Base-by-base conservation (phyloP, 306 rosid species). In the Benincasa hispida region DNA sequence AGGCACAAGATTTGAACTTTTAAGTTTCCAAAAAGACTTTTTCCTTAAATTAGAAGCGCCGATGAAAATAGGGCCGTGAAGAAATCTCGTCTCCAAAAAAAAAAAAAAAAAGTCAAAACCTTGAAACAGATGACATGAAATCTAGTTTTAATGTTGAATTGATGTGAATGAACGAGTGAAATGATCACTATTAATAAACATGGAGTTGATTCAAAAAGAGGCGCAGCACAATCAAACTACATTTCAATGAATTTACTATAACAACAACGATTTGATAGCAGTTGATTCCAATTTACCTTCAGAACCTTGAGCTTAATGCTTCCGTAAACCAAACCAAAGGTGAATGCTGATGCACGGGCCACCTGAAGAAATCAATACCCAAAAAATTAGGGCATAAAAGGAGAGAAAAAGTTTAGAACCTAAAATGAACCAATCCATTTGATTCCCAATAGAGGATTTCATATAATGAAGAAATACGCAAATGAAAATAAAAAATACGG, bases 341-440 rank as follows among this genome's bases (percentile, higher is more conserved):
- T 55, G 68, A 84, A 80, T 2, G 87, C 87, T 13, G 89, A 86
- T 25, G 78, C 89, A 53, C 89, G 89, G 47, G 89, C 85, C 27
- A 86, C 85, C 89, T 86, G 70, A 12, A 42, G 78, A 78, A 63
- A 51, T 28, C 34, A 65, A 53, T 10, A 9, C 15, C 17, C 50
- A 55, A 34, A 34, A 58, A n/a, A 57, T 57, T n/a, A 17, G 41
- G 1, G 9, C 22, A 24, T 8, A 15, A 59, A 62, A 24, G 32
- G 77, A 11, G 63, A 24, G 50, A 22, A 51, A 10, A 30, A 2
- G 1, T 14, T 27, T 0, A 10, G 18, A 37, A 35, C 27, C 37
- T 25, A 34, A 12, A n/a, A 17, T 12, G 27, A 72, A 50, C 37
- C 39, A 24, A 70, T 69, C 75, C 75, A 69, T 14, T 67, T 47